Percentiles rank a stretch among this genome's conserved stretches.
Evolutionary conservation across 2,329 filamentous ascomycete genomes (phyloP).

Genomic region (Ceratocystis colombiana): DNA sequence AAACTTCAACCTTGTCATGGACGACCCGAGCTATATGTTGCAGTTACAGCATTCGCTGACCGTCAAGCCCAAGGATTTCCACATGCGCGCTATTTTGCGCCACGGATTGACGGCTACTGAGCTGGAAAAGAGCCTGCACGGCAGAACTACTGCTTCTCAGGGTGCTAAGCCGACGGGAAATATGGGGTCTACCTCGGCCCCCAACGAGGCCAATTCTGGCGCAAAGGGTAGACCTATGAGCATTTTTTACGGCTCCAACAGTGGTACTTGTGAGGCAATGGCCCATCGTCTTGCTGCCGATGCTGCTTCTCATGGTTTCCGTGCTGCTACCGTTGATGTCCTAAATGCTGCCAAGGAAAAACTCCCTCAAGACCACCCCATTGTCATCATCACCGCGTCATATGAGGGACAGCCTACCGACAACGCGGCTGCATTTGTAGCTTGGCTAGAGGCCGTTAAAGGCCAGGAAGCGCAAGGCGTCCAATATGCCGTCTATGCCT

Average conservation of each 20-base stretch:
- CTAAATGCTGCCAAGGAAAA: slow-evolving; percentile 53
- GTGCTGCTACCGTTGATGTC: slow-evolving; percentile 41
- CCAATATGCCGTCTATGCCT: slow-evolving; percentile 60
- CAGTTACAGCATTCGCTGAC: slow-evolving; percentile 48
- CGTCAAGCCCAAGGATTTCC: slow-evolving; percentile 54
- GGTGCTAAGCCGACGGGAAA: slow-evolving; percentile 15
- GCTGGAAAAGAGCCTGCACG: slow-evolving; percentile 38
- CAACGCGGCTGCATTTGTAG: slow-evolving; percentile 58
- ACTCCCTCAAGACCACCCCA: slow-evolving; percentile 49
- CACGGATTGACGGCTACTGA: slow-evolving; percentile 39
- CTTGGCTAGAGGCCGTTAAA: slow-evolving; percentile 51
- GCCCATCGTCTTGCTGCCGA: slow-evolving; percentile 53
- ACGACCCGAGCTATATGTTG: slow-evolving; percentile 51
- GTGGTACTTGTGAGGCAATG: slow-evolving; percentile 62
- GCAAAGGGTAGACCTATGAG: slow-evolving; percentile 41
- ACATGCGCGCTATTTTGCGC: slow-evolving; percentile 49
- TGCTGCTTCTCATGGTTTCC: slow-evolving; percentile 50
- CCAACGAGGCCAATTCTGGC: not conserved
- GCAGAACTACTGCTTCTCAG: slow-evolving; percentile 28
- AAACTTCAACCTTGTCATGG: slow-evolving; percentile 57
- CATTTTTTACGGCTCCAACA: slow-evolving; percentile 66
- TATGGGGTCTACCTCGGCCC: not conserved
- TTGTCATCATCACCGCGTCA: slow-evolving; percentile 57
- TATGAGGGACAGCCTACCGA: slow-evolving; percentile 68
- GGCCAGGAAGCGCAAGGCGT: slow-evolving; percentile 45